Evolutionary conservation across 1,284 basidiomycete species (phyloP), one percentile per base, ranked within the genome.

Genomic region (Ceratobasidium sp.): DNA sequence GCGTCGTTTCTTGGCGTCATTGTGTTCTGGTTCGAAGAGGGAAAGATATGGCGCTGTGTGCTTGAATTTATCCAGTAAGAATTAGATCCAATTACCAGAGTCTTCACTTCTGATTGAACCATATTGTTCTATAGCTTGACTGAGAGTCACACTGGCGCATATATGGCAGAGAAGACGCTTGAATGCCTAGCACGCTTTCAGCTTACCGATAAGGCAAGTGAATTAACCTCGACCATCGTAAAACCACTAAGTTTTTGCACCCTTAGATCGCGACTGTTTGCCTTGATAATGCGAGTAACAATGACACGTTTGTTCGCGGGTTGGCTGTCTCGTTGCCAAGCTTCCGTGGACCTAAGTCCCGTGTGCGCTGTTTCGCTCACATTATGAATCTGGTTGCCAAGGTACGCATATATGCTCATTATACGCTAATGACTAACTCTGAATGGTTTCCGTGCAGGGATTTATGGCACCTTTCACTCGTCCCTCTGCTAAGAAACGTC

Each of bases 331-430:
- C 30, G 11, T 18, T 67, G 13, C 64, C 64, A 1, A 28, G 21
- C 16, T 67, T 67, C 28, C 50, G 41, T 54, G 64, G 64, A 18
- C 18, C 64, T 32, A 28, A 38, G 14, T 3, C 16, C 43, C 38
- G 64, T 44, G 64, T 55, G 16, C 38, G 50, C 7, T 67, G 64
- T 21, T 38, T 55, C 1, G 50, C 64, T 7, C 64, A 55, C 38
- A 55, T 67, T n/a, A n/a, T 55, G 3, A 67, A 67, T 43, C 43
- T 55, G 18, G 55, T 67, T 49, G 64, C 64, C 8, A 67, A 67
- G 52, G 64, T 67, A 18, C 5, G 46, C 41, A 18, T 41, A 43
- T 62, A 3, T 14, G 11, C 16, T n/a, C 21, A 41, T n/a, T 62
- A 30, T 6, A 62, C 16, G 28, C 11, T 47, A 47, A 18, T 18